Percentiles rank a stretch among this genome's conserved stretches.
Evolutionary conservation across 306 rosid species (phyloP).

Genomic region (Rosa lucieae): DNA sequence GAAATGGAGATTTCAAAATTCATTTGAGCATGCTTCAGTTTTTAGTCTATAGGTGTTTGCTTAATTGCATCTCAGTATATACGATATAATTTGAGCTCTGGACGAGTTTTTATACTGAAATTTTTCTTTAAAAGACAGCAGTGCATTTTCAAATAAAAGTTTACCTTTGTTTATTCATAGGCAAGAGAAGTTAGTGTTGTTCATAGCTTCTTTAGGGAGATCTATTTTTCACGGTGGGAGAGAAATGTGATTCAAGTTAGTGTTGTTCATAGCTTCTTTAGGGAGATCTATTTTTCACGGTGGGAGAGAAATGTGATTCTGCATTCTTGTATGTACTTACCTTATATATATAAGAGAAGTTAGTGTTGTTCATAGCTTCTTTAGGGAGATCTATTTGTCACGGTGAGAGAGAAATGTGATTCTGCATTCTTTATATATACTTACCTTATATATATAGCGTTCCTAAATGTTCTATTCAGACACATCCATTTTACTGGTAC

Average conservation of each 20-base stretch:
- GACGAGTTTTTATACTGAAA: not conserved
- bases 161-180: not conserved
- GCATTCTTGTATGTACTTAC: too few relatives aligned
- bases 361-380: not conserved
- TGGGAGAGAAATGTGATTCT: too few relatives aligned
- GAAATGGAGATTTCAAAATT: not conserved
- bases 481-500: constrained; percentile 84
- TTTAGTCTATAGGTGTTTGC: not conserved
- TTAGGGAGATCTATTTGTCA: not conserved
- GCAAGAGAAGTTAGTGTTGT: not conserved
- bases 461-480: constrained; percentile 59
- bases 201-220: too few relatives aligned
- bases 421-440: not conserved
- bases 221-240: too few relatives aligned
- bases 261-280: too few relatives aligned
- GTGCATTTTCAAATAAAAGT: not conserved
- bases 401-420: not conserved
- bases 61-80: not conserved
- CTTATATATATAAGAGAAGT: too few relatives aligned
- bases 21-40: constrained; percentile 3
- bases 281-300: too few relatives aligned
- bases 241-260: not conserved
- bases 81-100: not conserved
- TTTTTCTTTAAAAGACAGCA: not conserved
- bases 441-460: constrained; percentile 2